Evolutionary conservation across 2,329 filamentous ascomycete genomes (phyloP).

Genomic region (Ceratocystis cacaofunesta): DNA sequence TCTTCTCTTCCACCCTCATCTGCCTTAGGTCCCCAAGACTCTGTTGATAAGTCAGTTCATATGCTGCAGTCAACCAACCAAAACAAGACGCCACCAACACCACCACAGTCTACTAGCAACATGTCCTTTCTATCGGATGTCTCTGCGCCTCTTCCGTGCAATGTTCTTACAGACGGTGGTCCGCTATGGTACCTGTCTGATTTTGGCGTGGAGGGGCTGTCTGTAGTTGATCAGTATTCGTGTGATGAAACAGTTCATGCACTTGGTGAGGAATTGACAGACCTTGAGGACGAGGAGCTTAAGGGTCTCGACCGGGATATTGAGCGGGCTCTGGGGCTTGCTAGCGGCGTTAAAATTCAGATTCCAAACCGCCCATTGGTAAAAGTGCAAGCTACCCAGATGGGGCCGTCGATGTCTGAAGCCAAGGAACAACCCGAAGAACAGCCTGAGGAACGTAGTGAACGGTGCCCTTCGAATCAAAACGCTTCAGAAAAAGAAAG

Average conservation of each 20-base stretch:
- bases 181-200: slow-evolving; percentile 13
- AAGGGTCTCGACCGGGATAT: slow-evolving; percentile 49
- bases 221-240: slow-evolving; percentile 28
- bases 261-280: slow-evolving; percentile 76
- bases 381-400: background rate
- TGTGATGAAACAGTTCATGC: slow-evolving; percentile 41
- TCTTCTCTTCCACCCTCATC: background rate
- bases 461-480: too few relatives aligned
- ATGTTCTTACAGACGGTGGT: slow-evolving; percentile 13
- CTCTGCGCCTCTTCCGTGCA: background rate
- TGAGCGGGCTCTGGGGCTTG: slow-evolving; percentile 23
- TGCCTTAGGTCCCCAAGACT: background rate
- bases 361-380: background rate
- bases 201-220: slow-evolving; percentile 12
- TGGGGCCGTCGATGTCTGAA: background rate
- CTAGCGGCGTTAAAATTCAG: background rate
- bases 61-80: background rate
- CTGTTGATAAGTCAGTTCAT: background rate
- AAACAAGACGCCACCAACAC: slow-evolving; percentile 15
- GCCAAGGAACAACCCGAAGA: background rate
- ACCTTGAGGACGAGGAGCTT: slow-evolving; percentile 82
- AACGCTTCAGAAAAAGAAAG: too few relatives aligned
- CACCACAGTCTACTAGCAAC: slow-evolving; percentile 16
- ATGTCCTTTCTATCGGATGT: slow-evolving; percentile 10
- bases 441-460: background rate